These are phyloP conservation scores for Aspergillus vadensis DNA, from an alignment of 2,329 filamentous ascomycete species.

Conservation along the genomic window DNA sequence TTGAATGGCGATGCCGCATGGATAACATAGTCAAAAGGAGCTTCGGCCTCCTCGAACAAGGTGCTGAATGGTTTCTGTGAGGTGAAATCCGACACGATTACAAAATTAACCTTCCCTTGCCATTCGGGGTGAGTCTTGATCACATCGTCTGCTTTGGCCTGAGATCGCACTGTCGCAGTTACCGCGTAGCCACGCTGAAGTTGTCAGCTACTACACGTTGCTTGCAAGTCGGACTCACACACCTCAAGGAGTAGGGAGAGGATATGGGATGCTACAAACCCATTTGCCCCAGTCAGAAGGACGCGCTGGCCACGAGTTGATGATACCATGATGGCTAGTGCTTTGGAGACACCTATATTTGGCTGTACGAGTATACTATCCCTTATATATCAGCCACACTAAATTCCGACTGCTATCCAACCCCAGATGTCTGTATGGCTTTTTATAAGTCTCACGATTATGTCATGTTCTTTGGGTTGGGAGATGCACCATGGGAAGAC, in stretches of 20 bases:
- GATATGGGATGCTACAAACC: constrained; percentile 22
- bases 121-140: constrained; percentile 52
- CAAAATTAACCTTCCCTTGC: constrained; percentile 45
- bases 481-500: no score
- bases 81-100: constrained; percentile 41
- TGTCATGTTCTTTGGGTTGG: no score
- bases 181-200: constrained; percentile 12
- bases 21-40: constrained; percentile 55
- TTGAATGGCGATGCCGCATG: constrained; percentile 65
- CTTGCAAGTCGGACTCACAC: neutral
- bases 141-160: constrained; percentile 42
- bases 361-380: no score
- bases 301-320: neutral
- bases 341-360: no score
- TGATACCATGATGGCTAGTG: neutral
- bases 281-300: constrained; percentile 19
- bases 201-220: neutral
- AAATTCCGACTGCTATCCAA: no score
- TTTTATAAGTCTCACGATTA: no score
- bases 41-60: constrained; percentile 12
- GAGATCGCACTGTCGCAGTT: constrained; percentile 18
- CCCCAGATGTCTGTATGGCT: no score
- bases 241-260: constrained; percentile 53
- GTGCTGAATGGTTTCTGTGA: constrained; percentile 43
- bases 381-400: neutral